Evolutionary conservation across 495 filamentous ascomycete species (phyloP), one percentile per base, ranked within the genome.

Genomic region (Pseudomonodictys pantanalensis): DNA sequence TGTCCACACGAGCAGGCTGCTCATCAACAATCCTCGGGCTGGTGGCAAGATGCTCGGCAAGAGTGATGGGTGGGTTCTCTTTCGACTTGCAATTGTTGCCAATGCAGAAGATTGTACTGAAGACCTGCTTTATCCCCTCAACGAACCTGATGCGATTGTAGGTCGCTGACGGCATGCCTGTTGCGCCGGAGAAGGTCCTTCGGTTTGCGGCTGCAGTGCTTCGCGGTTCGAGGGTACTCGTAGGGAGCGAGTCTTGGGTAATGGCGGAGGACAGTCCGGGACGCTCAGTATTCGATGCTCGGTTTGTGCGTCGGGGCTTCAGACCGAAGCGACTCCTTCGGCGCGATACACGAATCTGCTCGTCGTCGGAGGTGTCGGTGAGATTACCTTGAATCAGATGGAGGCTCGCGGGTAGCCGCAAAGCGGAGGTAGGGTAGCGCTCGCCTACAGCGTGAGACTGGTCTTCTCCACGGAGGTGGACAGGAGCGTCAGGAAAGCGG

Each of bases 351-450:
- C 20, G 38, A 18, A n/a, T 4, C 38, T 5, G 38, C 38, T 41
- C 38, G 3, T 41, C 38, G 38, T 41, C 38, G 15, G 38, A n/a
- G 5, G 38, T 41, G 38, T 41, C 12, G 38, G 38, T n/a, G 38
- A 41, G 20, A n/a, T n/a, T n/a, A n/a, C n/a, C n/a, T n/a, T n/a
- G n/a, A n/a, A n/a, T n/a, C n/a, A 75, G 43, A 52, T 68, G 60
- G 10, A 66, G 43, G 33, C 42, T 62, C 2, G 56, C 47, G 0
- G 71, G 65, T 38, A 71, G 70, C 2, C 63, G 69, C 4, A 75
- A 62, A 26, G 59, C 57, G 28, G 65, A 64, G 4, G 68, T 69
- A 6, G 73, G 71, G 52, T 73, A 73, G 65, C 69, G 69, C 24
- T 67, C 75, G 51, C 68, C 76, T 41, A 55, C 72, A 26, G 68